Evolutionary conservation across 768 basidiomycete genomes (phyloP).

Genomic region (Dentipellis sp.): DNA sequence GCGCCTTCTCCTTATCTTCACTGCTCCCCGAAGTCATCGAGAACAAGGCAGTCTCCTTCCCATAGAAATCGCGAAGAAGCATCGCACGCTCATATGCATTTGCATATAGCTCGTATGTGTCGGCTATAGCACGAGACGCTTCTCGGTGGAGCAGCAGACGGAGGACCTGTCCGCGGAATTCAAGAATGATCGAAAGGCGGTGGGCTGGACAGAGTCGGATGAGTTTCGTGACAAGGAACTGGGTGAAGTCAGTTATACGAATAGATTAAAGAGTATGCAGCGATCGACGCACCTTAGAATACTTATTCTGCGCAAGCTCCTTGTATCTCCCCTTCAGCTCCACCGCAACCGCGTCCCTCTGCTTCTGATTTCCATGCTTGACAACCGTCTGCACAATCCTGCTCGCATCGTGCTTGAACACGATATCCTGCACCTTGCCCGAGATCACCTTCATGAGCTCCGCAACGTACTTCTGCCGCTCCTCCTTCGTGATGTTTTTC

Average conservation of each 20-base stretch:
- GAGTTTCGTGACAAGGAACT: constrained; percentile 80
- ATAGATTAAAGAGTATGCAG: background rate
- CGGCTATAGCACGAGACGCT: constrained; percentile 75
- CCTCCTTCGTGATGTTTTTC: constrained; percentile 56
- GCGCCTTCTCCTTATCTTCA: constrained; percentile 54
- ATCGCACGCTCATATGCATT: constrained; percentile 79
- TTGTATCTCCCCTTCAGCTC: constrained; percentile 79
- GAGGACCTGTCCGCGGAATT: constrained; percentile 71
- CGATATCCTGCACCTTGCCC: constrained; percentile 78
- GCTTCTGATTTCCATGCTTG: constrained; percentile 65
- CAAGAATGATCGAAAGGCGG: constrained; percentile 64
- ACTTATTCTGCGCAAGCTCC: constrained; percentile 77
- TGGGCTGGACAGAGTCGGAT: constrained; percentile 67
- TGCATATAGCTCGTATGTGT: constrained; percentile 81
- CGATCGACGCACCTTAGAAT: constrained; percentile 61
- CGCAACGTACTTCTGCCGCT: constrained; percentile 67
- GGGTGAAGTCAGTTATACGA: constrained; percentile 1
- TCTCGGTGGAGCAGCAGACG: constrained; percentile 78
- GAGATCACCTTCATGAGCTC: constrained; percentile 70
- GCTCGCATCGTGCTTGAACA: constrained; percentile 88
- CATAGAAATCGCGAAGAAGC: constrained; percentile 82
- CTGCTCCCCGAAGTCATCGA: constrained; percentile 34
- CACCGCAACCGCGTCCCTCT: constrained; percentile 70
- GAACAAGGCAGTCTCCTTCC: constrained; percentile 78
- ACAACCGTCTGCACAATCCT: constrained; percentile 76